A percentile compares a stretch with the other conserved stretches of the same genome.
Conservation (phyloP, 257 asterid genomes). For the Henckelia pumila region DNA sequence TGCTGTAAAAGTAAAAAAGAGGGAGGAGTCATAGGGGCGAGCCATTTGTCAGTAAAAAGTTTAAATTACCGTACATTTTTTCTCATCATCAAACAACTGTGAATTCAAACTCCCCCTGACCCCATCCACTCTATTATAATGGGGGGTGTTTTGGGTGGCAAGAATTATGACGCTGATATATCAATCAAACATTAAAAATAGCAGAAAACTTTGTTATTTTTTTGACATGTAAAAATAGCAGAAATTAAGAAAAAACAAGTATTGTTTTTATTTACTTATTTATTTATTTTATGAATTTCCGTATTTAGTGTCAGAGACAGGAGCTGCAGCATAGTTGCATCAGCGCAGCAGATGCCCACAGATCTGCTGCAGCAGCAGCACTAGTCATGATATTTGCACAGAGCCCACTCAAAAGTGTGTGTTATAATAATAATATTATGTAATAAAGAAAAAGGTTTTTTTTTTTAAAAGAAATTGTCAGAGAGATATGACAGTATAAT, state of each 20-base stretch:
- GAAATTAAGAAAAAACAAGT: not conserved
- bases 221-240: not conserved
- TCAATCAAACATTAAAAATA: too few relatives aligned
- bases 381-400: conserved; percentile 64
- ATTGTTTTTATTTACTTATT: too few relatives aligned
- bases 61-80: too few relatives aligned
- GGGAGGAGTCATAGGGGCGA: too few relatives aligned
- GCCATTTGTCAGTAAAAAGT: too few relatives aligned
- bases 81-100: too few relatives aligned
- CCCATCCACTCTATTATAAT: too few relatives aligned
- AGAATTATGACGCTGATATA: not conserved
- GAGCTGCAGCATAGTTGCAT: not conserved
- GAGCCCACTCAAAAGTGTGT: conserved; percentile 30
- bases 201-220: not conserved
- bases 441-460: too few relatives aligned
- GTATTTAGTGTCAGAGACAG: not conserved
- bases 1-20: not conserved
- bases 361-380: conserved; percentile 36
- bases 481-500: not conserved
- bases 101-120: too few relatives aligned
- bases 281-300: not conserved
- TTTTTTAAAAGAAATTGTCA: too few relatives aligned
- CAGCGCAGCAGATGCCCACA: conserved; percentile 43
- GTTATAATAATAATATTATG: not conserved
- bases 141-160: not conserved